Percentiles rank a stretch among this genome's conserved stretches.
Evolutionary conservation across 139 green algal species (phyloP).

Genomic region (Micractinium conductrix): DNA sequence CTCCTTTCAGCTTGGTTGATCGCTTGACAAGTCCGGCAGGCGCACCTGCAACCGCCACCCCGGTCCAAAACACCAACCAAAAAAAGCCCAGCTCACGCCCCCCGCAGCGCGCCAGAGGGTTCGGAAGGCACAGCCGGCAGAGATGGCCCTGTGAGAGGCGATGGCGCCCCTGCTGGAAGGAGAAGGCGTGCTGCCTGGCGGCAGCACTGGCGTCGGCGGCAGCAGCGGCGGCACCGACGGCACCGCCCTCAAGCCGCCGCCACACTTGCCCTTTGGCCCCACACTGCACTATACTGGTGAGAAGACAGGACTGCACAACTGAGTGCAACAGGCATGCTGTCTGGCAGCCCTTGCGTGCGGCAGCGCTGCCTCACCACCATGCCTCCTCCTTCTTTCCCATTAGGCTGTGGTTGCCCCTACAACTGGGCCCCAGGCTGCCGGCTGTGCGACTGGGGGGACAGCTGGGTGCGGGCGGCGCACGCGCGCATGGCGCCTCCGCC

Average conservation of each 20-base stretch:
- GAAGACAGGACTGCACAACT: neutral
- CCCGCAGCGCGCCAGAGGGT: too few relatives aligned
- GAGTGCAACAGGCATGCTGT: neutral
- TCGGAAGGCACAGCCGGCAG: neutral
- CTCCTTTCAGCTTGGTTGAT: too few relatives aligned
- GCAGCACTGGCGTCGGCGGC: neutral
- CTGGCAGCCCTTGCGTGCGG: neutral
- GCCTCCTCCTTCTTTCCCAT: neutral
- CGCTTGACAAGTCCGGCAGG: too few relatives aligned
- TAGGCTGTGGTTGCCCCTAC: neutral
- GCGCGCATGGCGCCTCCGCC: neutral
- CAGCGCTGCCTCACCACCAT: neutral
- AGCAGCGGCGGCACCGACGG: neutral
- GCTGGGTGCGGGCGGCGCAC: slow-evolving; percentile 20
- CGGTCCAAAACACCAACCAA: too few relatives aligned
- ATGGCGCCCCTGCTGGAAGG: neutral
- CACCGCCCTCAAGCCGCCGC: neutral
- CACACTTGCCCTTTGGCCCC: slow-evolving; percentile 1
- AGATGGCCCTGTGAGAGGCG: neutral
- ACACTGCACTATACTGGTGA: slow-evolving; percentile 13
- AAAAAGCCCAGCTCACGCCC: too few relatives aligned
- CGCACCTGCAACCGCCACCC: too few relatives aligned
- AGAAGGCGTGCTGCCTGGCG: neutral
- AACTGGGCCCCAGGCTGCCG: slow-evolving; percentile 17
- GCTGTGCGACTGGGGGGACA: slow-evolving; percentile 30